Evolutionary conservation across 2,329 filamentous ascomycete genomes (phyloP).

Genomic region (Trichoderma oligosporum): DNA sequence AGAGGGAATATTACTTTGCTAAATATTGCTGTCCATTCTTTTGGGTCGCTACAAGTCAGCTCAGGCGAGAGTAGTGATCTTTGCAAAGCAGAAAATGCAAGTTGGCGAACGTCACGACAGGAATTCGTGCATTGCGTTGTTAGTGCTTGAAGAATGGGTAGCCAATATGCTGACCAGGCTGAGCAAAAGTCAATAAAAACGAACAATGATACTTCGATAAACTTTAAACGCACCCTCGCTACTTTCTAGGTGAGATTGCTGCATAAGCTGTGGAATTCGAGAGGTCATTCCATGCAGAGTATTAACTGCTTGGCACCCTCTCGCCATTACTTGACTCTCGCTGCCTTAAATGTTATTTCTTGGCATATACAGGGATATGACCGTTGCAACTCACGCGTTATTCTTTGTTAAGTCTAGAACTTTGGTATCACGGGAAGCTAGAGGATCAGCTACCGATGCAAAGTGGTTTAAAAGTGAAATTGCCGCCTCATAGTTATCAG

Average conservation of each 20-base stretch:
- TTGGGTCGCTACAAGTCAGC: constrained; percentile 75
- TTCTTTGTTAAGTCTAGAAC: background rate
- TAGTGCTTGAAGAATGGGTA: constrained; percentile 85
- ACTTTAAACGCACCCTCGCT: constrained; percentile 60
- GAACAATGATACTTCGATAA: background rate
- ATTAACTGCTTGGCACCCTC: constrained; percentile 75
- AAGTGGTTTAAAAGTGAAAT: constrained; percentile 85
- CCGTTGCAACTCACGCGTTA: background rate
- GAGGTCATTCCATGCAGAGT: constrained; percentile 78
- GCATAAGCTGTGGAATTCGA: constrained; percentile 80
- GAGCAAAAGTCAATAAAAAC: constrained; percentile 20
- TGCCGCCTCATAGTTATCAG: constrained; percentile 91
- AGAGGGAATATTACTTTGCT: constrained; percentile 89
- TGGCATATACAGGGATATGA: background rate
- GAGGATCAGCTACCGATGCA: constrained; percentile 65
- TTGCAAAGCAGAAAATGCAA: constrained; percentile 83
- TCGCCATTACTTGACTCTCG: constrained; percentile 56
- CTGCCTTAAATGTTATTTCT: constrained; percentile 46
- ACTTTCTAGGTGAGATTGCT: constrained; percentile 86
- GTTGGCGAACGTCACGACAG: constrained; percentile 84
- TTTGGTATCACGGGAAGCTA: constrained; percentile 8
- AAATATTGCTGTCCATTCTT: constrained; percentile 95
- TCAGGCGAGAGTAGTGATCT: constrained; percentile 80
- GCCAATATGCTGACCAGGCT: constrained; percentile 98
- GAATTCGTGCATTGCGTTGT: constrained; percentile 91